These are phyloP conservation scores for Catunica adiposa DNA, from an alignment of 2,329 filamentous ascomycete species.

Conservation along the genomic window DNA sequence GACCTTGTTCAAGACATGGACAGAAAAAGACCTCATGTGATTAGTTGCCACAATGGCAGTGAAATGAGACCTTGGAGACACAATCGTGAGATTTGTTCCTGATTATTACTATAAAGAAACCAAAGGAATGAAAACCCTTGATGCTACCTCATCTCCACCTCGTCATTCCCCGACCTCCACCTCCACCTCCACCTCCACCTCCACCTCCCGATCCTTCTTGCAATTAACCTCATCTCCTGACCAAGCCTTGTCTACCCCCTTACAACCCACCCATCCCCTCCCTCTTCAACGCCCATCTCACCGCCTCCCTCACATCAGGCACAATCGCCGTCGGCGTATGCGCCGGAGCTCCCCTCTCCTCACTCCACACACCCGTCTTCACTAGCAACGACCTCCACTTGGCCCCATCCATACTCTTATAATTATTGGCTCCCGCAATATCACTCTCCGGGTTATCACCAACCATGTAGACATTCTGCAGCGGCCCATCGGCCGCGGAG, in stretches of 20 bases:
- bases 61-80: no score
- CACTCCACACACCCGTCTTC: conserved; percentile 57
- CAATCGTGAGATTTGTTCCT: no score
- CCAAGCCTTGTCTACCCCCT: conserved; percentile 14
- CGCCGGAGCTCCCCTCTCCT: conserved; percentile 31
- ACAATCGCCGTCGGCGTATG: conserved; percentile 49
- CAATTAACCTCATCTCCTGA: no score
- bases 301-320: conserved; percentile 59
- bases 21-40: background rate
- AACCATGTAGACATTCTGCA: conserved; percentile 80
- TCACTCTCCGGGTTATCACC: conserved; percentile 84
- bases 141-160: no score
- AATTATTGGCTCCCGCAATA: conserved; percentile 73
- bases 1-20: background rate
- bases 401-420: conserved; percentile 47
- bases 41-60: no score
- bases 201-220: no score
- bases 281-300: conserved; percentile 55
- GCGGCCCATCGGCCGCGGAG: conserved; percentile 21
- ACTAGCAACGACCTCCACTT: conserved; percentile 66
- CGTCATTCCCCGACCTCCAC: no score
- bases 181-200: no score
- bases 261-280: conserved; percentile 28
- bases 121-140: no score
- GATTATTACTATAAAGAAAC: no score